Base-by-base conservation (phyloP, 345 rosid species). In the Citrus sp. region DNA sequence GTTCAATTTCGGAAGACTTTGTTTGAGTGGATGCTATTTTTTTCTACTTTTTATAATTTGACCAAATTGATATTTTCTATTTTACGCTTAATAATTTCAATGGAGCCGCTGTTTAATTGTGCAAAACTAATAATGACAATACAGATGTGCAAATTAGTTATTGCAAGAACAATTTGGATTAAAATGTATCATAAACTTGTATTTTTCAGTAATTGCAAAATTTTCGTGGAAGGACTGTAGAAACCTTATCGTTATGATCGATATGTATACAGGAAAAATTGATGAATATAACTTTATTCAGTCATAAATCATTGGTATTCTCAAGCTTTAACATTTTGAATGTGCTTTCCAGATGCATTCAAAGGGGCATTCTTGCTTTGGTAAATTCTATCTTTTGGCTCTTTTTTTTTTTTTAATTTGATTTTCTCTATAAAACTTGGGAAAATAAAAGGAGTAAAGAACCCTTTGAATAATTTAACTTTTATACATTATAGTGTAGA, bases 371-470 rank as follows among this genome's bases (percentile, higher is more conserved):
- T 67, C 65, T 37, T 51, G 30, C 35, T 56, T 56, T 46, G 70
- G 70, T 9, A 19, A 28, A 40, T 27, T 28, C 27, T 18, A 46
- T 60, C 78, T 79, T 84, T 78, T 72, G 70, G 80, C 76, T 79
- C 32, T 82, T 79, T 79, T 77, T 82, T 84, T 81, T 82, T 82
- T 84, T 82, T 82, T 66, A 77, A 54, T 18, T 54, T 54, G 19
- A 13, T 46, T 46, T 46, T 75, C 74, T 74, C 73, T 70, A 68
- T 54, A 77, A 70, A 76, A 59, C 64, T 82, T 66, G 77, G 79
- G 82, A 25, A 54, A 54, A 54, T 5, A 4, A 54, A 54, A 34
- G 51, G 3, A 13, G 51, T 46, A 62, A 85, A 70, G 51, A 27
- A 25, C 72, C 73, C 77, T 79, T 79, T 62, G 55, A 67, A 67